Conservation (phyloP, 2,329 filamentous ascomycete genomes). For the Juglanconis oblonga region DNA sequence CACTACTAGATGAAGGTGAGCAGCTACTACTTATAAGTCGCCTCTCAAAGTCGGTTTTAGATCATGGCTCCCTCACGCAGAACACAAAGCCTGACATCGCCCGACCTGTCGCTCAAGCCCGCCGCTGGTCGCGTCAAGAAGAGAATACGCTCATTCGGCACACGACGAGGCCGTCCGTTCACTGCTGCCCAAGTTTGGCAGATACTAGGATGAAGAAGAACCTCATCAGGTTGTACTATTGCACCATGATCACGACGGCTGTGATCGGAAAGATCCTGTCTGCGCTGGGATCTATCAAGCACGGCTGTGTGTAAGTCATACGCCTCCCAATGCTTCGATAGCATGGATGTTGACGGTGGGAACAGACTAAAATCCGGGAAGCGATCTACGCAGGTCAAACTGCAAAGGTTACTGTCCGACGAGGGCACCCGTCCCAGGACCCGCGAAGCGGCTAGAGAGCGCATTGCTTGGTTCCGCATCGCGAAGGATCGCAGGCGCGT, state of each 20-base stretch:
- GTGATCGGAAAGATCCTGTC: neutral
- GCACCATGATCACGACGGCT: neutral
- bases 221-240: neutral
- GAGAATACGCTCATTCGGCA: neutral
- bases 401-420: neutral
- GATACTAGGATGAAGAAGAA: neutral
- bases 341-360: neutral
- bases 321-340: neutral
- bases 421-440: neutral
- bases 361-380: neutral
- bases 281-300: neutral
- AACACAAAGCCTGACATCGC: neutral
- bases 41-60: no score
- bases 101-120: neutral
- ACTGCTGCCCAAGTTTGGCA: neutral
- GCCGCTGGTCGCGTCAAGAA: neutral
- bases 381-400: neutral
- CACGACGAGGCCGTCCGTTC: neutral
- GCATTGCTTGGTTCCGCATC: neutral
- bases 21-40: no score
- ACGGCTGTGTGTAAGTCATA: neutral
- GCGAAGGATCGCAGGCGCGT: neutral
- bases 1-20: no score
- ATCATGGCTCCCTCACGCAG: neutral
- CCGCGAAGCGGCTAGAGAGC: neutral